Conservation (phyloP, 768 basidiomycete species). For the Pleurotus pulmonarius region DNA sequence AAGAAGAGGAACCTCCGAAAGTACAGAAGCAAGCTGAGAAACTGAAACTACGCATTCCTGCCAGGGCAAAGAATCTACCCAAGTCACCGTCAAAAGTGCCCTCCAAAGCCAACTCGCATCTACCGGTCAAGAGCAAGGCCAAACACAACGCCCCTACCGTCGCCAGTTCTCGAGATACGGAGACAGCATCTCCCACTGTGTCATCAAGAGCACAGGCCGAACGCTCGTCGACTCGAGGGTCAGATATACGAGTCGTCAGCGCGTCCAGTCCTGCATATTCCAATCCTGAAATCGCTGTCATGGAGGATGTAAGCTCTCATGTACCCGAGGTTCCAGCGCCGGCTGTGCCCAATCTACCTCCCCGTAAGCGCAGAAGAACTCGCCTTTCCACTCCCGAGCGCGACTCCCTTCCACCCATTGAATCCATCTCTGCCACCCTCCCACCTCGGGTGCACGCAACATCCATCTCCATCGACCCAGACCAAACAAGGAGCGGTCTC, state of each 20-base stretch:
- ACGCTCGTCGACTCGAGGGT: neutral
- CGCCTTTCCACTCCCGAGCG: no score
- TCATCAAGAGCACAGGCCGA: neutral
- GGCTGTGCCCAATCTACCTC: no score
- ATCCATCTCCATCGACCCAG: neutral
- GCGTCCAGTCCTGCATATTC: constrained; percentile 20
- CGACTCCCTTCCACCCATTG: constrained; percentile 23
- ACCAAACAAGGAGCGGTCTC: constrained; percentile 19
- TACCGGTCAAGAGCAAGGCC: neutral
- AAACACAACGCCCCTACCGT: neutral
- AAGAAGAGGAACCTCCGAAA: constrained; percentile 8
- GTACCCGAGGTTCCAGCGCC: no score
- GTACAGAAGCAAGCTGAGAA: constrained; percentile 28
- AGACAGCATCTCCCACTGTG: neutral
- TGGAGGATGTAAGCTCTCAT: constrained; percentile 8
- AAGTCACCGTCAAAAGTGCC: constrained; percentile 18
- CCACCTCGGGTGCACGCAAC: constrained; percentile 5
- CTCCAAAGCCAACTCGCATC: constrained; percentile 15
- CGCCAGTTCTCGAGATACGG: neutral
- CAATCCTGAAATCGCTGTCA: constrained; percentile 24
- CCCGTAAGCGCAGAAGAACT: no score
- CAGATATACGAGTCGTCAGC: neutral
- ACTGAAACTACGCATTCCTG: constrained; percentile 31
- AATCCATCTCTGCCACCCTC: constrained; percentile 17
- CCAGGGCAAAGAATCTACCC: constrained; percentile 17